Conservation (phyloP, 2,329 filamentous ascomycete species). For the Clonostachys sp. region DNA sequence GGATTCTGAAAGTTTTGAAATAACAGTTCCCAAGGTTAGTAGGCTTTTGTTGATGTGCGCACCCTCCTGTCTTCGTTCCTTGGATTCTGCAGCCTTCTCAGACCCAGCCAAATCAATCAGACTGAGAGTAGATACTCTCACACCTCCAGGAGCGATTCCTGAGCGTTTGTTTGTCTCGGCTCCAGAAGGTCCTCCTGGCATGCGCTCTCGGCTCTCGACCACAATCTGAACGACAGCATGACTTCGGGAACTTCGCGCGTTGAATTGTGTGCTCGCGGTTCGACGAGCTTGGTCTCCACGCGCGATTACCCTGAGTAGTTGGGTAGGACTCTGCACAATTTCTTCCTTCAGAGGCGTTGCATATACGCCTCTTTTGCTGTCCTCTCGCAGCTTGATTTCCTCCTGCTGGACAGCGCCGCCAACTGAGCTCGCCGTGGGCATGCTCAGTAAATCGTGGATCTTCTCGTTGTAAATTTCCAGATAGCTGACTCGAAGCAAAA, state of each 20-base stretch:
- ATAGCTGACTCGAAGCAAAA: constrained; percentile 92
- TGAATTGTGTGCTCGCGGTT: constrained; percentile 95
- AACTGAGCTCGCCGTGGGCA: constrained; percentile 54
- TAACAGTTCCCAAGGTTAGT: constrained; percentile 91
- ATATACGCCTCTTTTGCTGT: constrained; percentile 94
- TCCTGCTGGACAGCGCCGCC: constrained; percentile 62
- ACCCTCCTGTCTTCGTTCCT: constrained; percentile 89
- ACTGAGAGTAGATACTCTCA: constrained; percentile 90
- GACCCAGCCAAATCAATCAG: constrained; percentile 95
- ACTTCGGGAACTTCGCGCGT: constrained; percentile 91
- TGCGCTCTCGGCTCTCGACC: constrained; percentile 89
- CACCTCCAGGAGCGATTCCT: constrained; percentile 74
- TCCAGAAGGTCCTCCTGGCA: constrained; percentile 43
- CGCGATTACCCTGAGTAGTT: constrained; percentile 90
- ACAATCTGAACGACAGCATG: constrained; percentile 98
- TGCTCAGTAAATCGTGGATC: constrained; percentile 88
- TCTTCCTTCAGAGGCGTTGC: constrained; percentile 95
- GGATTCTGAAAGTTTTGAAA: constrained; percentile 82
- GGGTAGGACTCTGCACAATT: constrained; percentile 96
- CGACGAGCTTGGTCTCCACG: constrained; percentile 86
- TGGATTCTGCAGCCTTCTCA: constrained; percentile 91
- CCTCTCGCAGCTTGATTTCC: constrained; percentile 95
- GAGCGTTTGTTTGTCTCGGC: constrained; percentile 59
- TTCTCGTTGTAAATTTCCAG: constrained; percentile 98
- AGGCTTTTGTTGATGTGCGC: constrained; percentile 99